A percentile compares a stretch with the other conserved stretches of the same genome.
These are phyloP conservation scores for Aspergillus latus DNA, from an alignment of 2,329 filamentous ascomycete species.

Conservation along the genomic window DNA sequence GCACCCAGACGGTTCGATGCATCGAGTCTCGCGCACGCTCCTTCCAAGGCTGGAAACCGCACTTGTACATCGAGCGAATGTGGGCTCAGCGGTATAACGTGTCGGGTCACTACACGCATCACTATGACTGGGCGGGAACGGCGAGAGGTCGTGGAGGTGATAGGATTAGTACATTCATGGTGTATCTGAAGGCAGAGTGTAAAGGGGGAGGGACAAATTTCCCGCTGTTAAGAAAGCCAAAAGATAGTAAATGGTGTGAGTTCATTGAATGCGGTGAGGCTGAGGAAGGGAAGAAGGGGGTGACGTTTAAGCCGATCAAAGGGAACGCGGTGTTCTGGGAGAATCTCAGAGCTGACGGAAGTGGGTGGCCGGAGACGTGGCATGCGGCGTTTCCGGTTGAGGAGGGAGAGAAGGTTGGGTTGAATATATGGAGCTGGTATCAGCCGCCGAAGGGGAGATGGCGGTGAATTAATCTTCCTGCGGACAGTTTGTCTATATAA, in stretches of 20 bases:
- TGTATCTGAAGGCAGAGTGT: constrained; percentile 56
- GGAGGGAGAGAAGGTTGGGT: constrained; percentile 57
- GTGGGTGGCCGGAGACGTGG: constrained; percentile 59
- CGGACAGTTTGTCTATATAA: neutral
- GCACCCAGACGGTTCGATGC: constrained; percentile 54
- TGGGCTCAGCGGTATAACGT: constrained; percentile 60
- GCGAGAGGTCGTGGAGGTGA: constrained; percentile 37
- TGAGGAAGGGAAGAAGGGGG: constrained; percentile 36
- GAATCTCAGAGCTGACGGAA: constrained; percentile 57
- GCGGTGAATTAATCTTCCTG: neutral
- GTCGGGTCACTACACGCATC: constrained; percentile 58
- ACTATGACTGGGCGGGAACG: constrained; percentile 59
- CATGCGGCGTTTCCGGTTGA: constrained; percentile 61
- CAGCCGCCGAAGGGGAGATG: constrained; percentile 38
- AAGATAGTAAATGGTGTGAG: constrained; percentile 53
- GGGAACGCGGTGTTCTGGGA: constrained; percentile 64
- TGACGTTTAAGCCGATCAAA: constrained; percentile 58
- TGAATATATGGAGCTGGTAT: constrained; percentile 67
- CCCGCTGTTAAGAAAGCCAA: constrained; percentile 50
- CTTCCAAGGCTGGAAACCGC: constrained; percentile 61
- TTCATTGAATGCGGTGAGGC: constrained; percentile 54
- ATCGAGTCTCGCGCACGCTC: constrained; percentile 58
- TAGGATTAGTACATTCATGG: constrained; percentile 61
- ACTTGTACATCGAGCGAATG: constrained; percentile 60
- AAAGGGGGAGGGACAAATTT: constrained; percentile 63